Conservation (phyloP, 352 stramenopile species). For the Elongisporangium senticosum region DNA sequence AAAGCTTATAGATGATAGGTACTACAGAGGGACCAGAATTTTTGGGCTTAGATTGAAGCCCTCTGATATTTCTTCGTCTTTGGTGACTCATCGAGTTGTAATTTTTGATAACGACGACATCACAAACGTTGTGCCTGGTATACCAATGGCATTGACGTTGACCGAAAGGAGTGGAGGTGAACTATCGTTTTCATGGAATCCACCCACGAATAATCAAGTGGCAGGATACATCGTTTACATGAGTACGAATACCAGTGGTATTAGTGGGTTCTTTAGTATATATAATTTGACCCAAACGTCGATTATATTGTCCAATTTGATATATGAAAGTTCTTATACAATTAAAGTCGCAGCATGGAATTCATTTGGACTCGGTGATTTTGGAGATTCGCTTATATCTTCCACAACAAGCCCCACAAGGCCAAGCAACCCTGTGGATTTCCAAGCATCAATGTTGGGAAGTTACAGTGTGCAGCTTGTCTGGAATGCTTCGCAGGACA, state of each 20-base stretch:
- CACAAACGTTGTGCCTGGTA: conserved; percentile 16
- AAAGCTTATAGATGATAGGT: conserved; percentile 38
- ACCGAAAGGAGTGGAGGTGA: conserved; percentile 36
- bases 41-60: conserved; percentile 37
- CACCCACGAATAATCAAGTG: background rate
- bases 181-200: conserved; percentile 6
- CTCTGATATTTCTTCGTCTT: background rate
- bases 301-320: conserved; percentile 38
- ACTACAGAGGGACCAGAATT: conserved; percentile 20
- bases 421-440: conserved; percentile 18
- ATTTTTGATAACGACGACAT: conserved; percentile 49
- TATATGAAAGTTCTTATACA: conserved; percentile 20
- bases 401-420: conserved; percentile 25
- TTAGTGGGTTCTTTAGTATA: conserved; percentile 18
- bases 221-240: conserved; percentile 39
- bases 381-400: conserved; percentile 12
- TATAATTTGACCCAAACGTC: conserved; percentile 29
- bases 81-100: conserved; percentile 24
- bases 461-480: conserved; percentile 19
- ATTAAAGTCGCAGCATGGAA: conserved; percentile 49
- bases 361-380: conserved; percentile 31
- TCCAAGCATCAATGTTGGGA: conserved; percentile 3
- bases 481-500: conserved; percentile 34
- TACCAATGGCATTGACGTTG: conserved; percentile 7
- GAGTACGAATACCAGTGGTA: conserved; percentile 1